Percentiles rank a stretch among this genome's conserved stretches.
phyloP scores from a whole-genome alignment of 2,329 filamentous ascomycete species.

The Penicillium frequentans region DNA sequence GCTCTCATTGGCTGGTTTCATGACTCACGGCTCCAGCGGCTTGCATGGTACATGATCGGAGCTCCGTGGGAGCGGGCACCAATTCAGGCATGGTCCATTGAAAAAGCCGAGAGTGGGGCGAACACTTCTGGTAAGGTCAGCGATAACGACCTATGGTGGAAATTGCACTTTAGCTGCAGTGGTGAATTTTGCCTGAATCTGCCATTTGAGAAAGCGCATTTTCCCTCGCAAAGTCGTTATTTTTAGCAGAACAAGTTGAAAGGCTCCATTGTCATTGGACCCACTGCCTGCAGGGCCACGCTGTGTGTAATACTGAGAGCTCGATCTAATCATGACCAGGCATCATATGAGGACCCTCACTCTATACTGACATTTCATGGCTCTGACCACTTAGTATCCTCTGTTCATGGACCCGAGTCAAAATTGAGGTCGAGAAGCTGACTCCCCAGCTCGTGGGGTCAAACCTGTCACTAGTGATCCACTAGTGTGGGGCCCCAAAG shows the following conservation, averaged over 20 bases:
- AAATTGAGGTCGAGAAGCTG: no score
- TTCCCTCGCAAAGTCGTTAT: no score
- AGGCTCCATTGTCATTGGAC: neutral
- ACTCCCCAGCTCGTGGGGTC: no score
- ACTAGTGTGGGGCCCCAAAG: no score
- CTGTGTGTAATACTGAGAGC: neutral
- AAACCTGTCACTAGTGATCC: no score
- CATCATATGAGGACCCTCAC: neutral
- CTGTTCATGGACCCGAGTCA: no score
- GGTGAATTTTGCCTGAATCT: neutral
- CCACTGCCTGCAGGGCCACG: neutral
- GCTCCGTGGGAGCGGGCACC: slow-evolving; percentile 1
- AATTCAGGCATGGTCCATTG: neutral
- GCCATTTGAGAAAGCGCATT: no score
- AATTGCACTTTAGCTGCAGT: neutral
- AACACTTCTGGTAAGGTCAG: neutral
- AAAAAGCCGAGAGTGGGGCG: neutral
- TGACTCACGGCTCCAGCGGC: slow-evolving; percentile 10
- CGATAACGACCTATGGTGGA: neutral
- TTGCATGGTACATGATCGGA: slow-evolving; percentile 2
- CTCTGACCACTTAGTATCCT: no score
- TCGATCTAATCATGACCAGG: neutral
- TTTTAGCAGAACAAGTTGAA: neutral
- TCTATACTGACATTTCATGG: neutral
- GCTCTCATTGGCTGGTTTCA: neutral